Conservation (phyloP, 768 basidiomycete species). For the Suillus decipiens region DNA sequence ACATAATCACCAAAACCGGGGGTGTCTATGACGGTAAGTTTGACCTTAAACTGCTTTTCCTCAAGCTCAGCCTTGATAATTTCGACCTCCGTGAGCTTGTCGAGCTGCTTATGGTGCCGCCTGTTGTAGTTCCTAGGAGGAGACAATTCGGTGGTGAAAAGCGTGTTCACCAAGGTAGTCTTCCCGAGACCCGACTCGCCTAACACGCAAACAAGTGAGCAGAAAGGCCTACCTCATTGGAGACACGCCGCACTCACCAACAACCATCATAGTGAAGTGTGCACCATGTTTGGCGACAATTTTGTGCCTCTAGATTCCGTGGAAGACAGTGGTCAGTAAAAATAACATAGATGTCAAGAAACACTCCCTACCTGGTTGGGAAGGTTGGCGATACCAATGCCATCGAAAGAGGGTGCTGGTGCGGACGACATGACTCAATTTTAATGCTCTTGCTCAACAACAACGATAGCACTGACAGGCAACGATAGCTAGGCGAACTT, state of each 20-base stretch:
- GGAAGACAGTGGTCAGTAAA: slow-evolving; percentile 14
- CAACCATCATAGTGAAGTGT: slow-evolving; percentile 99
- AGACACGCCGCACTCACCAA: slow-evolving; percentile 53
- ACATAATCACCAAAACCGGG: slow-evolving; percentile 99
- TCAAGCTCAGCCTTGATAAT: slow-evolving; percentile 99
- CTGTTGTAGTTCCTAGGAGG: slow-evolving; percentile 85
- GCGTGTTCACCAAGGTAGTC: slow-evolving; percentile 97
- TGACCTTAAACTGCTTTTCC: slow-evolving; percentile 99
- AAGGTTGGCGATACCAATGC: slow-evolving; percentile 94
- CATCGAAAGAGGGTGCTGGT: slow-evolving; percentile 51
- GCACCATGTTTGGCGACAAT: slow-evolving; percentile 97
- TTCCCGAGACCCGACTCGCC: slow-evolving; percentile 98
- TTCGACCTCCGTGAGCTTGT: slow-evolving; percentile 98
- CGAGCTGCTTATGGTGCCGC: slow-evolving; percentile 93
- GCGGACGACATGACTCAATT: slow-evolving; percentile 26
- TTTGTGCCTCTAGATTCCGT: slow-evolving; percentile 81
- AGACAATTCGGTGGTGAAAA: slow-evolving; percentile 97
- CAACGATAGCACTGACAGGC: slow-evolving; percentile 8
- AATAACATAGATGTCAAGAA: slow-evolving; percentile 14
- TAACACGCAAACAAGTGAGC: slow-evolving; percentile 30
- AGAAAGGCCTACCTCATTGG: not conserved
- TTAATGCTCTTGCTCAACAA: slow-evolving; percentile 19
- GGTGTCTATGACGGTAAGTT: slow-evolving; percentile 98
- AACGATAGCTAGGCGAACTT: slow-evolving; percentile 18
- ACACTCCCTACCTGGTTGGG: slow-evolving; percentile 83